These are phyloP conservation scores for Lachnellula hyalina DNA, from an alignment of 2,329 filamentous ascomycete genomes.

Conservation along the genomic window DNA sequence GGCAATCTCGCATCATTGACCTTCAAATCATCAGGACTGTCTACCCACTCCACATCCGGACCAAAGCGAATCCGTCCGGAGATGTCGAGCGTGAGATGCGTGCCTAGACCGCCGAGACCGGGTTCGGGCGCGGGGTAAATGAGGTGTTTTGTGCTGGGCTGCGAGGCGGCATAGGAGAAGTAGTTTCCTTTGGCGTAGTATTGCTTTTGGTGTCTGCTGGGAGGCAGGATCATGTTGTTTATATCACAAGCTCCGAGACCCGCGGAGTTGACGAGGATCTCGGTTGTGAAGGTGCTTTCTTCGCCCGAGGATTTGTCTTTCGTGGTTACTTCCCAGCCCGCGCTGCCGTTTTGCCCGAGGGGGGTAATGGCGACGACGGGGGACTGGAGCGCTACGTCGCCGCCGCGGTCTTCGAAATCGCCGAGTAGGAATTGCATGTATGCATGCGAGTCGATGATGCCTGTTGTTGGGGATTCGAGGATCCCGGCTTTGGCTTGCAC, in stretches of 20 bases:
- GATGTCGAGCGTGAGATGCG: slow-evolving; percentile 89
- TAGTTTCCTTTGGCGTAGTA: slow-evolving; percentile 95
- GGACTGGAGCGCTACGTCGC: slow-evolving; percentile 66
- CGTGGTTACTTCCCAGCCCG: slow-evolving; percentile 66
- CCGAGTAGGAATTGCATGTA: slow-evolving; percentile 79
- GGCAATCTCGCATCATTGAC: slow-evolving; percentile 59
- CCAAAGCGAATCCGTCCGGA: slow-evolving; percentile 82
- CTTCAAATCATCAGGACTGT: slow-evolving; percentile 61
- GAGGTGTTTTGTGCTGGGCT: slow-evolving; percentile 64
- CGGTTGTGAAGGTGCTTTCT: slow-evolving; percentile 58
- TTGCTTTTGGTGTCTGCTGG: slow-evolving; percentile 49
- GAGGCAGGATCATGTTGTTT: slow-evolving; percentile 74
- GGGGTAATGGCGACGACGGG: slow-evolving; percentile 52
- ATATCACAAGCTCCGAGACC: slow-evolving; percentile 72
- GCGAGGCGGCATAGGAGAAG: slow-evolving; percentile 70
- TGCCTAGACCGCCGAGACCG: slow-evolving; percentile 79
- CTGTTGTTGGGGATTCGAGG: slow-evolving; percentile 79
- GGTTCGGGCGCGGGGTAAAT: slow-evolving; percentile 84
- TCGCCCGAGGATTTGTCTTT: slow-evolving; percentile 43
- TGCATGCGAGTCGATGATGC: slow-evolving; percentile 83
- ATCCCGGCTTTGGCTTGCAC: slow-evolving; percentile 68
- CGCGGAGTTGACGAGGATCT: slow-evolving; percentile 78
- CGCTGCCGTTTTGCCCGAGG: slow-evolving; percentile 37
- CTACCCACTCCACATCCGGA: slow-evolving; percentile 92
- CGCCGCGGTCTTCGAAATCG: slow-evolving; percentile 70